phyloP scores from a whole-genome alignment of 192 early-diverging fungal species.

The Coemansia reversa region DNA sequence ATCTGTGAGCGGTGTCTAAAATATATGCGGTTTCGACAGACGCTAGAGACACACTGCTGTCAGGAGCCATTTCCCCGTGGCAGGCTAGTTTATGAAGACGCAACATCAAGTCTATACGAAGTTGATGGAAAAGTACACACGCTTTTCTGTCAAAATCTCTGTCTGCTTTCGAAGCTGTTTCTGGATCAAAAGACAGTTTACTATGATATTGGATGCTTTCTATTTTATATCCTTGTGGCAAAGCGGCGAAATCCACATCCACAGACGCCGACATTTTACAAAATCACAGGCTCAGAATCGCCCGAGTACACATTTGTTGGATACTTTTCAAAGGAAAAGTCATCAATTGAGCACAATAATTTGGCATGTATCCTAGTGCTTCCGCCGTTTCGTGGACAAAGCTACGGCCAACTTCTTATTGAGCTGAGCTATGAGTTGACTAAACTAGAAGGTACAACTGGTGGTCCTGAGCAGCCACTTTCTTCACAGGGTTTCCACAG shows the following conservation, averaged over 20 bases:
- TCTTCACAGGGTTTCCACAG: conserved; percentile 79
- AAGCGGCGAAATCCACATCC: conserved; percentile 4
- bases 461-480: conserved; percentile 86
- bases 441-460: conserved; percentile 65
- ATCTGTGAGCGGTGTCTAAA: conserved; percentile 93
- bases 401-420: conserved; percentile 83
- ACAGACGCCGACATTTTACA: conserved; percentile 25
- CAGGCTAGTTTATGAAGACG: conserved; percentile 76
- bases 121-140: conserved; percentile 86
- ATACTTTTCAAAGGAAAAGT: conserved; percentile 97
- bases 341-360: conserved; percentile 80
- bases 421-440: conserved; percentile 91
- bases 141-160: conserved; percentile 95
- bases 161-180: conserved; percentile 90
- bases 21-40: conserved; percentile 79
- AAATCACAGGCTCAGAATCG: conserved; percentile 28
- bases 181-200: conserved; percentile 96
- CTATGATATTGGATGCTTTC: conserved; percentile 89
- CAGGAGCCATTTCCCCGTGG: conserved; percentile 74
- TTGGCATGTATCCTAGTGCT: conserved; percentile 88
- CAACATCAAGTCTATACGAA: conserved; percentile 60
- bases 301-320: conserved; percentile 71
- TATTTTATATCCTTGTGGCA: conserved; percentile 85
- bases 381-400: conserved; percentile 82
- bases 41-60: conserved; percentile 61